phyloP scores from a whole-genome alignment of 2,329 filamentous ascomycete species.

The Fonsecaea monophora region DNA sequence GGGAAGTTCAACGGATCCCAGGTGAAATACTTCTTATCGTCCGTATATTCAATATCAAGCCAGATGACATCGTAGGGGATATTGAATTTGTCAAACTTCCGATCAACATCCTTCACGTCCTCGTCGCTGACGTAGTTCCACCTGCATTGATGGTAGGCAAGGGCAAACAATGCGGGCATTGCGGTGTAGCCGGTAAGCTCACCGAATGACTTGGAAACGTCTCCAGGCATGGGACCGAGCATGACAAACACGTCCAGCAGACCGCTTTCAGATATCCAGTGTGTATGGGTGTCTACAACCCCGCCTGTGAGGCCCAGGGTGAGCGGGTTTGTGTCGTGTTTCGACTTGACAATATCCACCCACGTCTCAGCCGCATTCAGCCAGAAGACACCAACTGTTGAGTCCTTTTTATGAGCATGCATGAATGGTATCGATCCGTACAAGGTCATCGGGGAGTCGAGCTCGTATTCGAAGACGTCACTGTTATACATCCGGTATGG shows the following conservation, averaged over 20 bases:
- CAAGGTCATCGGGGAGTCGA: slow-evolving; percentile 97
- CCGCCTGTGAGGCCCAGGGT: slow-evolving; percentile 74
- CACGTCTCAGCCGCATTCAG: slow-evolving; percentile 96
- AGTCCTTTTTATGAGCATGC: slow-evolving; percentile 94
- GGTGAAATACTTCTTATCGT: slow-evolving; percentile 97
- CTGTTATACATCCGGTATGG: slow-evolving; percentile 95
- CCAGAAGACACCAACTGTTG: slow-evolving; percentile 96
- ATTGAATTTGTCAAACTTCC: slow-evolving; percentile 91
- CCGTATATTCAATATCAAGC: slow-evolving; percentile 97
- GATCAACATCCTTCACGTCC: slow-evolving; percentile 94
- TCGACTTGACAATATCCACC: slow-evolving; percentile 89
- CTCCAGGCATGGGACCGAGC: slow-evolving; percentile 83
- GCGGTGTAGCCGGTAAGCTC: slow-evolving; percentile 91
- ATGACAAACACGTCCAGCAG: slow-evolving; percentile 93
- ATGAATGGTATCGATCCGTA: slow-evolving; percentile 98
- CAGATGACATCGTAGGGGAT: slow-evolving; percentile 99
- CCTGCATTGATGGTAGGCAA: slow-evolving; percentile 95
- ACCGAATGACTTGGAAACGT: slow-evolving; percentile 80
- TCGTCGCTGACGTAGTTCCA: slow-evolving; percentile 99
- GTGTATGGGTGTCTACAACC: slow-evolving; percentile 77
- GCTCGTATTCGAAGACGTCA: slow-evolving; percentile 96
- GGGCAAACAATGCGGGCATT: slow-evolving; percentile 87
- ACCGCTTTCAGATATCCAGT: slow-evolving; percentile 96
- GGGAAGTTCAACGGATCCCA: slow-evolving; percentile 91
- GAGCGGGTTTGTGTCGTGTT: slow-evolving; percentile 74